Evolutionary conservation across 371 early-diverging fungal species (phyloP).

Genomic region (Apophysomyces elegans): DNA sequence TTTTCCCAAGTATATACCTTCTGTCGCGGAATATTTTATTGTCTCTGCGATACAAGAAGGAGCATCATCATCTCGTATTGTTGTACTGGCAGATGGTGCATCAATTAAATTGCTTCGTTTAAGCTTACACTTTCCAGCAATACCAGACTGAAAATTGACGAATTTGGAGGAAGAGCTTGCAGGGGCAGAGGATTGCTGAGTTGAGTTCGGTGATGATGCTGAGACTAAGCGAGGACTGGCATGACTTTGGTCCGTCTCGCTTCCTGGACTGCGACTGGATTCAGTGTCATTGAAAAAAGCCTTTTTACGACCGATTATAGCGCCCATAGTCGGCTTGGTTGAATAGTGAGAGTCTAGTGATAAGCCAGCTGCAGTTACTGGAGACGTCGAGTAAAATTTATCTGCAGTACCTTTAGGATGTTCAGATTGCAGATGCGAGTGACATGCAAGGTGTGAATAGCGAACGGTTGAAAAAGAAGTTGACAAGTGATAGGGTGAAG

Average conservation of each 20-base stretch:
- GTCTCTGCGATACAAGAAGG: background rate
- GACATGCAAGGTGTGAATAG: background rate
- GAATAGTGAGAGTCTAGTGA: constrained; percentile 4
- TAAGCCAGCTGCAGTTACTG: constrained; percentile 15
- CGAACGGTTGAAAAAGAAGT: constrained; percentile 10
- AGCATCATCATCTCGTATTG: constrained; percentile 23
- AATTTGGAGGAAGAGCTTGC: constrained; percentile 30
- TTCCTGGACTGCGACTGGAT: constrained; percentile 26
- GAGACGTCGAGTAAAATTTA: constrained; percentile 7
- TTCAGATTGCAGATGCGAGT: background rate
- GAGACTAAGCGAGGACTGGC: background rate
- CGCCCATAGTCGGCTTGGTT: background rate
- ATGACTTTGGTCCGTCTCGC: background rate
- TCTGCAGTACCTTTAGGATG: background rate
- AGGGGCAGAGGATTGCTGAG: constrained; percentile 9
- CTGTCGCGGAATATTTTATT: background rate
- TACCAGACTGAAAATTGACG: constrained; percentile 40
- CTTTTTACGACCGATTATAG: background rate
- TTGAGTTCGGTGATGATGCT: constrained; percentile 12
- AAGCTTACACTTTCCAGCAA: constrained; percentile 43
- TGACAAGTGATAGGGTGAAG: constrained; percentile 7
- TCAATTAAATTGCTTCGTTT: constrained; percentile 50
- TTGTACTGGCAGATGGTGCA: constrained; percentile 30
- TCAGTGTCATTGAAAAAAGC: constrained; percentile 29
- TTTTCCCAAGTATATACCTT: background rate